Evolutionary conservation across 78 protist genomes (phyloP), one percentile per base, ranked within the genome.

Genomic region (Carpediemonas membranifera): DNA sequence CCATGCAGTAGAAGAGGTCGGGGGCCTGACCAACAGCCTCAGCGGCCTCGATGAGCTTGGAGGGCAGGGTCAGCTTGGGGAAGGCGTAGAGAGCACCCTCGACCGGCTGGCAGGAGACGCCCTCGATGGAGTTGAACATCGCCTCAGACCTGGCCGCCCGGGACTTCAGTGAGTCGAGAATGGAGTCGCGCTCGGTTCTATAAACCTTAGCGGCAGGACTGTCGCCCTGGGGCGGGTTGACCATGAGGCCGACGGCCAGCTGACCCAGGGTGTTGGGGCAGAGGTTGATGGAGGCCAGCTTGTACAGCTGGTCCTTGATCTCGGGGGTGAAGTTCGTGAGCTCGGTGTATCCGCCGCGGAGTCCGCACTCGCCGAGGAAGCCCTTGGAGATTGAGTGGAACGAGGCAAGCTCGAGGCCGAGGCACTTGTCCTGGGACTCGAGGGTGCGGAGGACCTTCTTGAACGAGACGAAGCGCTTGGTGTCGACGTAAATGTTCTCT

Each of bases 361-460:
- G 71, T 3, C 71, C 71, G 37, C 71, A 66, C 37, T 66, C 71
- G 27, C 65, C 71, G 7, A 57, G 7, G 44, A 66, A 14, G 39
- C 71, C 71, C 37, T 66, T 66, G 27, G 71, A 66, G 27, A 14
- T 7, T 56, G 71, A 66, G 37, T 66, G 71, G 18, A 66, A 14
- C 7, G 68, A 56, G 62, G 14, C 9, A 7, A 66, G 15, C 37
- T 30, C 52, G 19, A 66, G 36, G 30, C 27, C 39, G 16, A 7
- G n/a, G 35, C 60, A 56, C 35, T 56, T 9, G 9, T 7, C 39
- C 37, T 66, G 31, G 39, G 66, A 3, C 25, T 7, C 66, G 15
- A 66, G 35, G 18, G 7, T 58, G 18, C 13, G 30, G 37, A 7
- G 25, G 27, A 50, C 7, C 37, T 66, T 66, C n/a, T 15, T 3